Conservation (phyloP, 2,329 filamentous ascomycete species). For the Pseudodiploospora longispora region DNA sequence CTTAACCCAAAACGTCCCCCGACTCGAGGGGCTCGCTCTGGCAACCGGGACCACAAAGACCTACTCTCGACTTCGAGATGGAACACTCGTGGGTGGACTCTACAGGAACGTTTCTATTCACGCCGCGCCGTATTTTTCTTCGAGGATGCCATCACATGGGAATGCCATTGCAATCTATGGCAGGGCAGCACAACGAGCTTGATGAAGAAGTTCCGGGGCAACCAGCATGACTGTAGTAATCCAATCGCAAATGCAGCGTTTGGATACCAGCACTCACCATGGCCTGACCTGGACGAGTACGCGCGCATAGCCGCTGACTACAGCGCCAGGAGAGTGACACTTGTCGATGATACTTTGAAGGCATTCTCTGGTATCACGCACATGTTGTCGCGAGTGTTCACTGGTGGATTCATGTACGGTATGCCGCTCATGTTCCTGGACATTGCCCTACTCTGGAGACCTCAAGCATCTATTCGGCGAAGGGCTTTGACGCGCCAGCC, state of each 20-base stretch:
- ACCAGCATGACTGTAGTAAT: slow-evolving; percentile 23
- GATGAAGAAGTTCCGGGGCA: slow-evolving; percentile 23
- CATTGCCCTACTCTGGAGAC: slow-evolving; percentile 36
- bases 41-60: slow-evolving; percentile 26
- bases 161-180: slow-evolving; percentile 38
- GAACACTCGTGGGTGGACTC: slow-evolving; percentile 34
- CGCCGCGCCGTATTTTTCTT: slow-evolving; percentile 36
- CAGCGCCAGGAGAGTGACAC: slow-evolving; percentile 29
- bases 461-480: slow-evolving; percentile 33
- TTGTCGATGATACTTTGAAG: slow-evolving; percentile 33
- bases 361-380: slow-evolving; percentile 36
- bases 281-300: slow-evolving; percentile 39
- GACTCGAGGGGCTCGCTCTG: slow-evolving; percentile 16
- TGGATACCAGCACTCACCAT: slow-evolving; percentile 32
- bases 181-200: slow-evolving; percentile 24
- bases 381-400: slow-evolving; percentile 32
- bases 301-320: slow-evolving; percentile 36
- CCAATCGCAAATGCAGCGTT: slow-evolving; percentile 24
- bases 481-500: slow-evolving; percentile 27
- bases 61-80: slow-evolving; percentile 30
- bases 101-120: slow-evolving; percentile 35
- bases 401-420: slow-evolving; percentile 36
- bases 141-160: slow-evolving; percentile 34
- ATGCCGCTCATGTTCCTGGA: slow-evolving; percentile 40
- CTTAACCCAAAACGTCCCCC: slow-evolving; percentile 25